A percentile compares a stretch with the other conserved stretches of the same genome.
phyloP scores from a whole-genome alignment of 768 basidiomycete genomes.

The Porphyrellus cyaneotinctus region DNA sequence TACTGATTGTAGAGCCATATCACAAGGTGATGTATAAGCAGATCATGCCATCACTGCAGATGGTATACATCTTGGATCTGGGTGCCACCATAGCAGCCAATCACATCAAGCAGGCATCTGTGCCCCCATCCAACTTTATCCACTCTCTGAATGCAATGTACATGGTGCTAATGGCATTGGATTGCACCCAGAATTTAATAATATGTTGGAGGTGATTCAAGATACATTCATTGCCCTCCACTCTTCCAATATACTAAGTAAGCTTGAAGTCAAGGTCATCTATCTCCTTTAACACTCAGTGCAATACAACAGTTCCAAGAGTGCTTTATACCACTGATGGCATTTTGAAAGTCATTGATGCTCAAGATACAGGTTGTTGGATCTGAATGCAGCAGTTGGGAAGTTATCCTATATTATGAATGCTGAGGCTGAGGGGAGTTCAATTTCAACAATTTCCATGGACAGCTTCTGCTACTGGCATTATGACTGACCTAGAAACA shows the following conservation, averaged over 20 bases:
- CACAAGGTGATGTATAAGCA: constrained; percentile 79
- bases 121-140: constrained; percentile 98
- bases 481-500: neutral
- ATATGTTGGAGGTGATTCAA: constrained; percentile 85
- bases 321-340: constrained; percentile 59
- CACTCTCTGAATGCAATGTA: constrained; percentile 97
- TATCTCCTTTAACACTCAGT: neutral
- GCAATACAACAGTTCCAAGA: constrained; percentile 52
- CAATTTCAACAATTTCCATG: constrained; percentile 26
- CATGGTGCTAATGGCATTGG: constrained; percentile 94
- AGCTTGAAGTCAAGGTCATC: constrained; percentile 66
- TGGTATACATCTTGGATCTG: constrained; percentile 87
- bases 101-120: constrained; percentile 82
- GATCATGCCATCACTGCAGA: constrained; percentile 79
- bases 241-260: constrained; percentile 75
- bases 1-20: constrained; percentile 96
- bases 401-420: constrained; percentile 41
- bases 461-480: constrained; percentile 5
- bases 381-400: constrained; percentile 33
- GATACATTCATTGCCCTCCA: constrained; percentile 93
- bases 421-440: constrained; percentile 33
- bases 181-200: constrained; percentile 78
- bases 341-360: constrained; percentile 37
- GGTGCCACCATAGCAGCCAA: constrained; percentile 83
- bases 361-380: constrained; percentile 43